phyloP scores from a whole-genome alignment of 768 basidiomycete species.

The Mycena indigotica region DNA sequence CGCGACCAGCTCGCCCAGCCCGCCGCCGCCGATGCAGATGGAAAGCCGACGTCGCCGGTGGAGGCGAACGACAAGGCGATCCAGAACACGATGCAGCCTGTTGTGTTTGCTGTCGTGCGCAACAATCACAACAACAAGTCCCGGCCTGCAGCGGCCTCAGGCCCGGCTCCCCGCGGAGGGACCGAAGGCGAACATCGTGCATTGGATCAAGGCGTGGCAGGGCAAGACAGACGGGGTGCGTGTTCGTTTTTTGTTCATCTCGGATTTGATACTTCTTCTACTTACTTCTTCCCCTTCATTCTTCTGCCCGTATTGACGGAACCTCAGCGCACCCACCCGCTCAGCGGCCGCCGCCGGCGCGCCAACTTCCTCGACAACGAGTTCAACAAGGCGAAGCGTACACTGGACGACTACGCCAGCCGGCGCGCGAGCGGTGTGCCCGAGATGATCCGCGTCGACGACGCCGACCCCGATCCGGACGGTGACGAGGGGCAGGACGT shows the following conservation, averaged over 20 bases:
- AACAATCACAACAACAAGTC: neutral
- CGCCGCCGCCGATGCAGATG: neutral
- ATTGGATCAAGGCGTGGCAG: conserved; percentile 1
- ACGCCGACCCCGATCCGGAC: neutral
- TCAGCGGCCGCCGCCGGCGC: conserved; percentile 34
- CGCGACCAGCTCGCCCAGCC: neutral
- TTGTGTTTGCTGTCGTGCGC: neutral
- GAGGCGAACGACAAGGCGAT: neutral
- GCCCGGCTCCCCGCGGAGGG: neutral
- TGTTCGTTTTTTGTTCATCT: neutral
- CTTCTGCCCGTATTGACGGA: neutral
- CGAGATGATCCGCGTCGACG: neutral
- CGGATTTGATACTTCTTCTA: neutral
- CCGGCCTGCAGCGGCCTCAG: neutral
- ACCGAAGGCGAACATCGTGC: neutral
- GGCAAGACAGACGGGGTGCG: neutral
- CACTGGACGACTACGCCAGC: conserved; percentile 47
- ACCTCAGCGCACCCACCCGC: conserved; percentile 11
- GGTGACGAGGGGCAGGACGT: neutral
- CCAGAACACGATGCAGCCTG: neutral
- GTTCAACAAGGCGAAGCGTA: conserved; percentile 43
- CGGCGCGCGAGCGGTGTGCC: conserved; percentile 29
- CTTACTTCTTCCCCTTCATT: neutral
- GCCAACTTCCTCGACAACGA: conserved; percentile 42
- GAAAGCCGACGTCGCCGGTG: neutral